Base-by-base conservation (phyloP, 2,329 filamentous ascomycete species). In the Colletotrichum viniferum region DNA sequence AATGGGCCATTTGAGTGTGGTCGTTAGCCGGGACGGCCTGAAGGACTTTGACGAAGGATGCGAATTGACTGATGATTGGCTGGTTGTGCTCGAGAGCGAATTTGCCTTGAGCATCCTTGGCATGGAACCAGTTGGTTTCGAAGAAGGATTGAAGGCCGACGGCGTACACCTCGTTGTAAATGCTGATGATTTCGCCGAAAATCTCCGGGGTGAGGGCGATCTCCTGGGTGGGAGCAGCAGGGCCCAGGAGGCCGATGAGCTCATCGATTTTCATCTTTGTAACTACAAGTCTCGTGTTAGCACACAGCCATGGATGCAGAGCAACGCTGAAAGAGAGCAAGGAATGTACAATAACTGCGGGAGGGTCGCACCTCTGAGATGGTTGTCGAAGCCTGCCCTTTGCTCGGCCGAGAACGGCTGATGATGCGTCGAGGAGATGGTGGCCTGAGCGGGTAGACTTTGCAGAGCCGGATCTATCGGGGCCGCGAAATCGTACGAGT, bases 51-150 rank as follows among this genome's bases (percentile, higher is more conserved):
- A 96, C 87, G 78, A 96, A 93, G 18, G 90, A 89, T 7, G 90
- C 89, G 81, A 96, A 91, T 76, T 93, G 90, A 68, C 92, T 91
- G 78, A 94, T 87, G n/a, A 95, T 86, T 32, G 86, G 85, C 32
- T 87, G 85, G 81, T 94, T 87, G 65, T 86, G 84, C 71, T 86
- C 86, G 72, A 91, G 85, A n/a, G 87, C 81, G 81, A 84, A 86
- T 52, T 85, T 82, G 67, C 86, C 83, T 74, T 86, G 84, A 16
- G 83, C 76, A 48, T 87, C 88, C 62, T 82, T 82, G 63, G 88
- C 86, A 75, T 87, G 91, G 85, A 95, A 98, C 96, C 96, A 98
- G 32, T 89, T 90, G 8, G 95, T 94, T 83, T 98, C 96, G 77
- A 97, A 90, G 77, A 97, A 93, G 65, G 90, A 90, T 83, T 95